A percentile compares a stretch with the other conserved stretches of the same genome.
These are phyloP conservation scores for Teunomyces lycoperdinae DNA, from an alignment of 805 yeast species.

Conservation along the genomic window DNA sequence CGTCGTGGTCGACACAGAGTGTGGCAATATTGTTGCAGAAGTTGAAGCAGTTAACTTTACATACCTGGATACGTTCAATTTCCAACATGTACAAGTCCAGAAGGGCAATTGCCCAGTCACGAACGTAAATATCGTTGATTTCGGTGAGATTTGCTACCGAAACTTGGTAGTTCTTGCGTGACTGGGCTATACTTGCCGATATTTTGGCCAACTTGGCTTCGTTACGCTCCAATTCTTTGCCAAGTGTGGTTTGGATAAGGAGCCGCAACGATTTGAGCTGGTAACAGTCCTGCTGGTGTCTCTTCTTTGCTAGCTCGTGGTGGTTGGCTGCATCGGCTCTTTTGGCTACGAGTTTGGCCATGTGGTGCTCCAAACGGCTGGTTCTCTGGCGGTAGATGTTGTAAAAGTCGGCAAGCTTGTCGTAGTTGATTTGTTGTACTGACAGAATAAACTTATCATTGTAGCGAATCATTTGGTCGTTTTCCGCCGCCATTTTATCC, in stretches of 20 bases:
- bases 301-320: slow-evolving; percentile 38
- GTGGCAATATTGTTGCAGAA: slow-evolving; percentile 73
- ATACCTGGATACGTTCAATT: slow-evolving; percentile 64
- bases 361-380: slow-evolving; percentile 54
- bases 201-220: slow-evolving; percentile 54
- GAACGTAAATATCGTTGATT: slow-evolving; percentile 59
- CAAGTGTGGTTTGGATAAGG: slow-evolving; percentile 65
- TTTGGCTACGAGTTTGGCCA: slow-evolving; percentile 52
- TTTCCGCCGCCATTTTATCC: slow-evolving; percentile 57
- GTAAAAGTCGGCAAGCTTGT: slow-evolving; percentile 53
- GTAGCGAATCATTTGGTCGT: slow-evolving; percentile 54
- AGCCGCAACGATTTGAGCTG: slow-evolving; percentile 59
- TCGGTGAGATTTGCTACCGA: slow-evolving; percentile 53
- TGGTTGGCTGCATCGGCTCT: slow-evolving; percentile 37
- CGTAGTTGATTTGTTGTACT: slow-evolving; percentile 45
- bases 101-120: slow-evolving; percentile 69
- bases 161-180: slow-evolving; percentile 56
- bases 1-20: slow-evolving; percentile 76
- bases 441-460: slow-evolving; percentile 54
- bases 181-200: slow-evolving; percentile 37
- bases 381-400: slow-evolving; percentile 50
- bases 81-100: slow-evolving; percentile 66
- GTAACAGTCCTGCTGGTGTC: slow-evolving; percentile 57
- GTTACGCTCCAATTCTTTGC: slow-evolving; percentile 64
- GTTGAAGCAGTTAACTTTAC: slow-evolving; percentile 74